A percentile compares a stretch with the other conserved stretches of the same genome.
These are phyloP conservation scores for Acanthamoeba royreba DNA, from an alignment of 208 protist genomes.

Conservation along the genomic window DNA sequence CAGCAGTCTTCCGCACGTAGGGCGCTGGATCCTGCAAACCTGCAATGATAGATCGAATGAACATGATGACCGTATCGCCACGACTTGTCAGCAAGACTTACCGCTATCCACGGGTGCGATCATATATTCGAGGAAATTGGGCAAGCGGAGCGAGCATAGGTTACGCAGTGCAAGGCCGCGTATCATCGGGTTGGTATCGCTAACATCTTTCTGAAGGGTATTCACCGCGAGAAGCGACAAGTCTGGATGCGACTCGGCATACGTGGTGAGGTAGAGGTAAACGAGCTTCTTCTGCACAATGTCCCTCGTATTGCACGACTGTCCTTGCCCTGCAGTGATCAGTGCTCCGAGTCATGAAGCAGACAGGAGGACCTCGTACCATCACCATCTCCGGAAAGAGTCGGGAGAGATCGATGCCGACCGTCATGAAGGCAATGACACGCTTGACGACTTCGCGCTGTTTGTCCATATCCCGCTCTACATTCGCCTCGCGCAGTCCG, in stretches of 20 bases:
- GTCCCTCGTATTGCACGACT: slow-evolving; percentile 85
- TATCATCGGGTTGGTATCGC: slow-evolving; percentile 85
- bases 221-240: slow-evolving; percentile 93
- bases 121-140: slow-evolving; percentile 84
- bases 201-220: slow-evolving; percentile 90
- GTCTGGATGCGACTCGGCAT: slow-evolving; percentile 89
- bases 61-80: no score
- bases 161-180: slow-evolving; percentile 92
- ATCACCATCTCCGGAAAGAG: slow-evolving; percentile 92
- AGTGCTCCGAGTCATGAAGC: no score
- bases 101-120: slow-evolving; percentile 80
- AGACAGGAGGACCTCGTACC: no score
- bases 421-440: slow-evolving; percentile 93
- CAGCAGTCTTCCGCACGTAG: slow-evolving; percentile 94
- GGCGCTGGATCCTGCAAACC: slow-evolving; percentile 81
- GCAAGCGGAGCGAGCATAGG: slow-evolving; percentile 85
- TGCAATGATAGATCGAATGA: no score
- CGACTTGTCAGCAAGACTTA: no score
- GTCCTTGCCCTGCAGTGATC: no score
- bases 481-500: neutral
- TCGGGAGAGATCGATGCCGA: slow-evolving; percentile 91
- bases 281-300: slow-evolving; percentile 96
- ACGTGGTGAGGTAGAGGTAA: slow-evolving; percentile 92
- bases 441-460: slow-evolving; percentile 84
- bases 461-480: neutral